A percentile compares a stretch with the other conserved stretches of the same genome.
Conservation (phyloP, 805 yeast species). For the Yamadazyma sp. region DNA sequence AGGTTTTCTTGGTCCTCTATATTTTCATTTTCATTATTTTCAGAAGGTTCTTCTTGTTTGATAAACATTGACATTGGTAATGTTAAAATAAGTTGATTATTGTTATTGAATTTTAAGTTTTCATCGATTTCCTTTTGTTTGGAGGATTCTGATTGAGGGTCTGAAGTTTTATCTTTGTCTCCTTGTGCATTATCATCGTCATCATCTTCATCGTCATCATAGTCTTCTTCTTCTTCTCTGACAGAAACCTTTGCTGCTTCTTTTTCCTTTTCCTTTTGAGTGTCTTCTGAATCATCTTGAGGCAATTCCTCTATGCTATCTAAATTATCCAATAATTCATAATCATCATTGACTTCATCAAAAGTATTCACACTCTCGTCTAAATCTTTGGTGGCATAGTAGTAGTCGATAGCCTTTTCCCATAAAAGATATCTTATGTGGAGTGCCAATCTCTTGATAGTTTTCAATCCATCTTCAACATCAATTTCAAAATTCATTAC, state of each 20-base stretch:
- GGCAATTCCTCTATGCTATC: conserved; percentile 20
- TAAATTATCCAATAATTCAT: conserved; percentile 31
- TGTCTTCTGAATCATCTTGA: conserved; percentile 3
- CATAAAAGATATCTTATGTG: conserved; percentile 66
- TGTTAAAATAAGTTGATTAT: conserved; percentile 28
- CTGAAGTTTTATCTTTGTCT: conserved; percentile 10
- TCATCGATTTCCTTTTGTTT: conserved; percentile 1
- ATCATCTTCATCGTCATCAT: conserved; percentile 27
- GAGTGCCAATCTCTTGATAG: conserved; percentile 45
- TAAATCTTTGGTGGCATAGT: conserved; percentile 25
- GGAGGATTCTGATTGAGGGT: background rate
- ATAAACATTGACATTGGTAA: conserved; percentile 30
- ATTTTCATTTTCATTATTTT: conserved; percentile 8
- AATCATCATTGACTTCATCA: conserved; percentile 34
- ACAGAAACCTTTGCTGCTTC: conserved; percentile 7
- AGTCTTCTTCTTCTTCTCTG: conserved; percentile 39
- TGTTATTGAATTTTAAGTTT: conserved; percentile 20
- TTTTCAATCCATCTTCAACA: conserved; percentile 40
- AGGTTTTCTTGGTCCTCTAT: conserved; percentile 41
- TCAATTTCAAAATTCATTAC: conserved; percentile 31
- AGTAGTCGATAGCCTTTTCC: conserved; percentile 63
- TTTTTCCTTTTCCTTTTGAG: conserved; percentile 7
- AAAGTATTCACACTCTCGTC: conserved; percentile 18
- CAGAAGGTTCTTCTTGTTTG: conserved; percentile 7
- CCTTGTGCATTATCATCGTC: conserved; percentile 27